These are phyloP conservation scores for Tetrapisispora fleetii DNA, from an alignment of 805 yeast species.

Conservation along the genomic window DNA sequence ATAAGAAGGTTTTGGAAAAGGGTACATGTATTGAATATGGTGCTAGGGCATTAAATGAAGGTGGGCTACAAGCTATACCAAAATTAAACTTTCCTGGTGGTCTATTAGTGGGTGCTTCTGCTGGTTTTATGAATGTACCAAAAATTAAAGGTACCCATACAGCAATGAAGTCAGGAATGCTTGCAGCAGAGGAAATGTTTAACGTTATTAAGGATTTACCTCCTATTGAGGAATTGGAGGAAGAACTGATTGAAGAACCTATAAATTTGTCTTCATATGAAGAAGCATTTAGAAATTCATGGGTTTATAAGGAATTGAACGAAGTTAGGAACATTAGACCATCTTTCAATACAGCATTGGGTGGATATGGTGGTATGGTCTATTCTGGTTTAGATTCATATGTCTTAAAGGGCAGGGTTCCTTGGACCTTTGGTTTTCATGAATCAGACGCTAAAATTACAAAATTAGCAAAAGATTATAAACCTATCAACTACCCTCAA, in stretches of 20 bases:
- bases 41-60: conserved; percentile 95
- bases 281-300: conserved; percentile 55
- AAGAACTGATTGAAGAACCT: conserved; percentile 31
- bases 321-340: conserved; percentile 90
- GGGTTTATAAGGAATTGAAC: conserved; percentile 78
- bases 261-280: conserved; percentile 53
- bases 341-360: conserved; percentile 69
- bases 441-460: conserved; percentile 67
- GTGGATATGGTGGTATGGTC: conserved; percentile 69
- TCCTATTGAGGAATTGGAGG: conserved; percentile 33
- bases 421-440: conserved; percentile 75
- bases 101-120: conserved; percentile 85
- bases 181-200: conserved; percentile 84
- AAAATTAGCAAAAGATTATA: conserved; percentile 50
- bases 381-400: conserved; percentile 80
- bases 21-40: conserved; percentile 92
- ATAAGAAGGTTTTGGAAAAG: conserved; percentile 61
- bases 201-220: conserved; percentile 39
- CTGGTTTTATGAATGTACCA: conserved; percentile 96
- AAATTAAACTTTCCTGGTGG: conserved; percentile 93
- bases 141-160: conserved; percentile 97
- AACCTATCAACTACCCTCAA: conserved; percentile 82
- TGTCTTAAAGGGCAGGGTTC: conserved; percentile 67
- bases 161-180: conserved; percentile 90
- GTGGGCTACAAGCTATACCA: conserved; percentile 92